Conservation (phyloP, 495 filamentous ascomycete genomes). For the Neurospora sp. region DNA sequence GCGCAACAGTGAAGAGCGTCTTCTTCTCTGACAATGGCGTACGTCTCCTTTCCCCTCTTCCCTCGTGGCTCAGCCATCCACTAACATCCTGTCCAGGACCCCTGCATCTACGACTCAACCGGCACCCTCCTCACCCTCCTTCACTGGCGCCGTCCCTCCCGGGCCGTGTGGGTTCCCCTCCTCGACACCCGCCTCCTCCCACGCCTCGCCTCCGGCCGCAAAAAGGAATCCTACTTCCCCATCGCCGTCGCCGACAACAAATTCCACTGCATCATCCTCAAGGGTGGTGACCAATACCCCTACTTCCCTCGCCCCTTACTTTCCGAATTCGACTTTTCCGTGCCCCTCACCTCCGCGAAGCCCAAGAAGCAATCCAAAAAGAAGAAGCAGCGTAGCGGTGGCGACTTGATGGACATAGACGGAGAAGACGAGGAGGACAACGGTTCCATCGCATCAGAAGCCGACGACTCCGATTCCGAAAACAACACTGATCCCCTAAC, state of each 20-base stretch:
- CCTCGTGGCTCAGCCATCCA: neutral
- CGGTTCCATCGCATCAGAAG: slow-evolving; percentile 4
- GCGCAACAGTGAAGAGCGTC: slow-evolving; percentile 60
- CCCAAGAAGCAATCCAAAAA: slow-evolving; percentile 21
- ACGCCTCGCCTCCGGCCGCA: slow-evolving; percentile 70
- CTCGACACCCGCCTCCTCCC: slow-evolving; percentile 79
- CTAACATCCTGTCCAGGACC: slow-evolving; percentile 39
- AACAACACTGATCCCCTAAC: slow-evolving; percentile 17
- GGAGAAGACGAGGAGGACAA: slow-evolving; percentile 25
- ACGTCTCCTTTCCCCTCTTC: neutral
- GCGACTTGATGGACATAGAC: slow-evolving; percentile 17
- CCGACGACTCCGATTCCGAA: slow-evolving; percentile 23
- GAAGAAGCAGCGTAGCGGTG: slow-evolving; percentile 26
- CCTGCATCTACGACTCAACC: slow-evolving; percentile 85
- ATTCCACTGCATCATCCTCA: slow-evolving; percentile 98
- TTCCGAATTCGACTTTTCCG: slow-evolving; percentile 84
- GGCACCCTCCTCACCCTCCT: slow-evolving; percentile 78
- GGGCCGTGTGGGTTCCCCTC: slow-evolving; percentile 84
- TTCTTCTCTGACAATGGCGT: slow-evolving; percentile 81
- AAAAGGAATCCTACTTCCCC: slow-evolving; percentile 88
- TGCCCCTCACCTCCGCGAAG: slow-evolving; percentile 57
- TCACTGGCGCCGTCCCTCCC: slow-evolving; percentile 78
- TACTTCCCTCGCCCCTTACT: slow-evolving; percentile 92
- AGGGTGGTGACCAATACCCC: slow-evolving; percentile 84
- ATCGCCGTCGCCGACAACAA: slow-evolving; percentile 85